Percentiles rank a stretch among this genome's conserved stretches.
These are phyloP conservation scores for Castanospermum australe DNA, from an alignment of 306 rosid genomes.

Conservation along the genomic window DNA sequence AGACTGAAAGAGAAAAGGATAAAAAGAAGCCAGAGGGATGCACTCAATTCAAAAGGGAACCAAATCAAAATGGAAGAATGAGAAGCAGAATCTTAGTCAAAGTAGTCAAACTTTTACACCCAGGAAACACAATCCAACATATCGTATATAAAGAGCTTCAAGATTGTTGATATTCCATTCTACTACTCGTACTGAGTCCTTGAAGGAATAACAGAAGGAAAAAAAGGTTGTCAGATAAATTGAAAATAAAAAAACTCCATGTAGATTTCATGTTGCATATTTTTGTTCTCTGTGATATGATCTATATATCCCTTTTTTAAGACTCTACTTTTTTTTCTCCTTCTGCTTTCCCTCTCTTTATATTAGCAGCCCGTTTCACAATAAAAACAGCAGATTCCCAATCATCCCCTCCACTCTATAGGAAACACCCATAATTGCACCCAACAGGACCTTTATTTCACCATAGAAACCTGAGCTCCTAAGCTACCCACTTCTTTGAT, in stretches of 20 bases:
- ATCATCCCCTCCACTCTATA: slow-evolving; percentile 75
- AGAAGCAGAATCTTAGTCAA: slow-evolving; percentile 70
- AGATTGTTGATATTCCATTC: slow-evolving; percentile 36
- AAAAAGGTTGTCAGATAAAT: background rate
- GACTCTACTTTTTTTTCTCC: background rate
- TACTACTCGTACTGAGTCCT: slow-evolving; percentile 26
- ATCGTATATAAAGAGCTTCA: slow-evolving; percentile 43
- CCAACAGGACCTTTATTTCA: slow-evolving; percentile 64
- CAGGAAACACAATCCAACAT: slow-evolving; percentile 55
- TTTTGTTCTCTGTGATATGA: background rate
- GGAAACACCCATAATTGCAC: slow-evolving; percentile 83
- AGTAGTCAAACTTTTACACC: slow-evolving; percentile 60
- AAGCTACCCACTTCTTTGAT: slow-evolving; percentile 31
- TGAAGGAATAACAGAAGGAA: slow-evolving; percentile 3
- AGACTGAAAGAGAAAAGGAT: slow-evolving; percentile 23
- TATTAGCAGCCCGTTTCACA: slow-evolving; percentile 39
- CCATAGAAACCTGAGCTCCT: slow-evolving; percentile 53
- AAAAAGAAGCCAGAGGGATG: slow-evolving; percentile 22
- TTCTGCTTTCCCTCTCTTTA: slow-evolving; percentile 1
- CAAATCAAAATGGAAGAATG: slow-evolving; percentile 78
- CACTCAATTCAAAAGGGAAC: slow-evolving; percentile 46
- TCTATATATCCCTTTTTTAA: slow-evolving; percentile 1
- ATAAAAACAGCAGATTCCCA: slow-evolving; percentile 63
- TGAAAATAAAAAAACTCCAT: slow-evolving; percentile 16
- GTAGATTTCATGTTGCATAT: slow-evolving; percentile 25